A percentile compares a stretch with the other conserved stretches of the same genome.
Evolutionary conservation across 2,329 filamentous ascomycete genomes (phyloP).

Genomic region (Parastagonospora avenae): DNA sequence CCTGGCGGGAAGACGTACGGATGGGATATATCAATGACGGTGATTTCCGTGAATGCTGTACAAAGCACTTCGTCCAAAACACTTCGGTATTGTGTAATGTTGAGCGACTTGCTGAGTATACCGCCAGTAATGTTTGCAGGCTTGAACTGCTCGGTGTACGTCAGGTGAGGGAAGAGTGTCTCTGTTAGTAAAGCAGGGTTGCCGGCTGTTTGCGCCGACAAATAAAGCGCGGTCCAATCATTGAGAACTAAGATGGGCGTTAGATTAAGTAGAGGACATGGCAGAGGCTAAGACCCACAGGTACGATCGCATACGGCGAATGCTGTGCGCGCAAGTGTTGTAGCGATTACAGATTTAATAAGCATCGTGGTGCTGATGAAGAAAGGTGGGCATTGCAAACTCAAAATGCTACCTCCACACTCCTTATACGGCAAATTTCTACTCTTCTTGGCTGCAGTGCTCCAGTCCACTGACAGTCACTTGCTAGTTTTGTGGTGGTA

Average conservation of each 20-base stretch:
- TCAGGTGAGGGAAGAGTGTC: slow-evolving; percentile 14
- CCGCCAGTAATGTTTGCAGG: slow-evolving; percentile 17
- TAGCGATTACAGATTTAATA: neutral
- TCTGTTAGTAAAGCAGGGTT: slow-evolving; percentile 10
- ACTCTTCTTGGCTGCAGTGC: too few species aligned
- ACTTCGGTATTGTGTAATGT: slow-evolving; percentile 19
- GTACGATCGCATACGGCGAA: slow-evolving; percentile 17
- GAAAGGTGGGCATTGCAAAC: too few species aligned
- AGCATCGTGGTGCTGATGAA: neutral
- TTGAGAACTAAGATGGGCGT: slow-evolving; percentile 8
- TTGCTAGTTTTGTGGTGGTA: too few species aligned
- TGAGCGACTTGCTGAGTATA: slow-evolving; percentile 23
- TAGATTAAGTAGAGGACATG: neutral
- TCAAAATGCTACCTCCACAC: too few species aligned
- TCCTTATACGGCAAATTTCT: too few species aligned
- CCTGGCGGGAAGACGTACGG: neutral
- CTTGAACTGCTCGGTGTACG: slow-evolving; percentile 29
- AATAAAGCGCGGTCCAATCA: slow-evolving; percentile 19
- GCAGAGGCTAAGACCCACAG: neutral
- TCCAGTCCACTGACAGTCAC: neutral
- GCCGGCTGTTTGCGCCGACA: slow-evolving; percentile 22
- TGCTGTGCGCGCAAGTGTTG: neutral
- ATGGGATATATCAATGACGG: slow-evolving; percentile 8
- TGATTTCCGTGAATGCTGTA: slow-evolving; percentile 28
- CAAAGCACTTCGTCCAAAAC: slow-evolving; percentile 24